phyloP scores from a whole-genome alignment of 768 basidiomycete species.

The Dictyophora rubrovolvata region DNA sequence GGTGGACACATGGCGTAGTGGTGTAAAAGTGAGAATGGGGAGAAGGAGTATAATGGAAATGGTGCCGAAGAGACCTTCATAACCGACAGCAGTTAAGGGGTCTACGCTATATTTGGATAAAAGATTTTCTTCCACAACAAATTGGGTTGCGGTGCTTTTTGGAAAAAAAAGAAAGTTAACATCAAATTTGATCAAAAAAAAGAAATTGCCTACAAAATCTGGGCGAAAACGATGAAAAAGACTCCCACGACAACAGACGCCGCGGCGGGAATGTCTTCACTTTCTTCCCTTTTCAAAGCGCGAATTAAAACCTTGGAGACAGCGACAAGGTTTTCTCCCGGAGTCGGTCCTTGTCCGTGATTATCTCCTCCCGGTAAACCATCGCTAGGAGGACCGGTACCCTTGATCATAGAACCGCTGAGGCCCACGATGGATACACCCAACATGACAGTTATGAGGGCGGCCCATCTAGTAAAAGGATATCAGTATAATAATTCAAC shows the following conservation, averaged over 20 bases:
- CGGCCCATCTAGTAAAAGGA: constrained; percentile 58
- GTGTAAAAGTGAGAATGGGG: constrained; percentile 68
- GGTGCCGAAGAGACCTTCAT: constrained; percentile 87
- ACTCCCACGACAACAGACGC: constrained; percentile 75
- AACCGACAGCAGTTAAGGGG: constrained; percentile 89
- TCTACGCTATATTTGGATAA: constrained; percentile 78
- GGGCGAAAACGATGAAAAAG: constrained; percentile 86
- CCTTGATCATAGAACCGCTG: constrained; percentile 81
- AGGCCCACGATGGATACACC: constrained; percentile 82
- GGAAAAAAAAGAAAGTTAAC: constrained; percentile 2
- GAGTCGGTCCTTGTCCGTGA: background rate
- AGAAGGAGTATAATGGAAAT: constrained; percentile 68
- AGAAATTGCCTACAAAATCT: constrained; percentile 67
- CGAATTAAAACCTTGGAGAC: background rate
- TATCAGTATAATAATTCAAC: constrained; percentile 9
- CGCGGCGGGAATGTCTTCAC: constrained; percentile 44
- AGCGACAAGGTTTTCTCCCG: background rate
- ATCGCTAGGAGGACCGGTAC: constrained; percentile 38
- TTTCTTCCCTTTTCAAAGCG: constrained; percentile 19
- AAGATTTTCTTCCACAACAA: constrained; percentile 95
- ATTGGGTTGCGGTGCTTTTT: constrained; percentile 76
- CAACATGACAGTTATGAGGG: constrained; percentile 78
- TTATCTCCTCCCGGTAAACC: constrained; percentile 21
- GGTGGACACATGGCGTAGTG: constrained; percentile 49
- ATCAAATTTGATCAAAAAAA: constrained; percentile 10